Percentiles rank a stretch among this genome's conserved stretches.
Evolutionary conservation across 768 basidiomycete species (phyloP).

Genomic region (Jaapia argillacea): DNA sequence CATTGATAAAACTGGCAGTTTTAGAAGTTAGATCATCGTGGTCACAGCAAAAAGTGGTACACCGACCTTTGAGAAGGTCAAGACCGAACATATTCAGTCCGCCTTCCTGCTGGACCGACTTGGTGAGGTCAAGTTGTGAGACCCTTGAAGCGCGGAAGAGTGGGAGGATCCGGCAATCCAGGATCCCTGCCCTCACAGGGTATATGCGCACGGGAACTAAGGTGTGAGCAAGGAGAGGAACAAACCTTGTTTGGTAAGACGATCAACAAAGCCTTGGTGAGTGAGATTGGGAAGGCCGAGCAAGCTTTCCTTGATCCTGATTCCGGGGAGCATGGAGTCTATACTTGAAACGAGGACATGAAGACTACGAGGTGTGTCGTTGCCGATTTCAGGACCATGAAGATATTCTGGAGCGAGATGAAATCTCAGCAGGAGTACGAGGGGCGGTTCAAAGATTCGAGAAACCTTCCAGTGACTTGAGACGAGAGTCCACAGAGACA

Average conservation of each 20-base stretch:
- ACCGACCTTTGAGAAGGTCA: conserved; percentile 34
- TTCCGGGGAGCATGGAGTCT: conserved; percentile 1
- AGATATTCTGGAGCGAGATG: too few species aligned
- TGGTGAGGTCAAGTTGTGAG: conserved; percentile 30
- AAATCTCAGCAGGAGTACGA: too few species aligned
- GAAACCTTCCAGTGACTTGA: too few species aligned
- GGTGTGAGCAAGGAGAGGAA: background rate
- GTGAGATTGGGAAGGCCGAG: conserved; percentile 16
- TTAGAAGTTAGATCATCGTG: conserved; percentile 5
- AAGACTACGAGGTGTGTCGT: too few species aligned
- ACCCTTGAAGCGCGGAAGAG: conserved; percentile 38
- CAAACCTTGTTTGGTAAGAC: conserved; percentile 15
- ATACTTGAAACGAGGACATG: conserved; percentile 3
- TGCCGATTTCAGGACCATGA: too few species aligned
- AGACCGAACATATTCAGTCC: conserved; percentile 38
- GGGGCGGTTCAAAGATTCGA: too few species aligned
- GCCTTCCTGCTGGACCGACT: conserved; percentile 35
- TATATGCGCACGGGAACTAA: background rate
- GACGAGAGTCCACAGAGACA: conserved; percentile 27
- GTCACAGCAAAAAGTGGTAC: background rate
- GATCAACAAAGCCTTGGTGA: conserved; percentile 33
- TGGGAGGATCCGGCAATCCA: conserved; percentile 34
- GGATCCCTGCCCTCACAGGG: conserved; percentile 14
- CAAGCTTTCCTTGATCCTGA: conserved; percentile 32
- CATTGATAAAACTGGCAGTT: conserved; percentile 35